These are phyloP conservation scores for Pholiota conissans DNA, from an alignment of 768 basidiomycete genomes.

Conservation along the genomic window DNA sequence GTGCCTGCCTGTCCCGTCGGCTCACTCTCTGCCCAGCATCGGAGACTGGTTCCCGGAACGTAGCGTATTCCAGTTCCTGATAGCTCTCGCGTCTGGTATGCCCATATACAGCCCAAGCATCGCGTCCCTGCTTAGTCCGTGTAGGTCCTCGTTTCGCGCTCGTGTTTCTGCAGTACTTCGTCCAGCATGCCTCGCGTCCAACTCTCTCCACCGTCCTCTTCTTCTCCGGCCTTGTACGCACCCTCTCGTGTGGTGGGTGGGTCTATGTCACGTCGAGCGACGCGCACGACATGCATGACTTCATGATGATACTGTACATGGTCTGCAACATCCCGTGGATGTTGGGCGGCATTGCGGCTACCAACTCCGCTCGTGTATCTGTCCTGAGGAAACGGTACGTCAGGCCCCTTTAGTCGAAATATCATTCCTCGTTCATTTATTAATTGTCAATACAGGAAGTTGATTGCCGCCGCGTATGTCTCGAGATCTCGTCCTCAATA, in stretches of 20 bases:
- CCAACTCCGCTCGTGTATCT: constrained; percentile 37
- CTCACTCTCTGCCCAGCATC: constrained; percentile 47
- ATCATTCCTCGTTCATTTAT: not conserved
- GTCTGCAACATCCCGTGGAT: constrained; percentile 89
- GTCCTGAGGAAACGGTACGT: constrained; percentile 56
- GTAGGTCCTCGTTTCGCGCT: constrained; percentile 75
- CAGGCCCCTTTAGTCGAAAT: not conserved
- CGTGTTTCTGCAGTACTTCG: constrained; percentile 61
- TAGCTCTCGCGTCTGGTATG: constrained; percentile 77
- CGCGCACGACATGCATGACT: constrained; percentile 81
- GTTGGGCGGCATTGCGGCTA: constrained; percentile 64
- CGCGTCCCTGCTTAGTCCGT: not conserved
- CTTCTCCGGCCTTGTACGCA: constrained; percentile 65
- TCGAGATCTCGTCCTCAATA: constrained; percentile 18
- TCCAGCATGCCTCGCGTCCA: constrained; percentile 45
- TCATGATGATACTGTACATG: constrained; percentile 88
- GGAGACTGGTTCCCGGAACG: constrained; percentile 92
- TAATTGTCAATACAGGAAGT: constrained; percentile 37
- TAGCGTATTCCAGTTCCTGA: constrained; percentile 83
- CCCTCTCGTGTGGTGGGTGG: constrained; percentile 88
- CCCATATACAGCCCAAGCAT: constrained; percentile 10
- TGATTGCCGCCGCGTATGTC: constrained; percentile 52
- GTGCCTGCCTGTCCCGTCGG: not conserved
- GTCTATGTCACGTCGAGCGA: constrained; percentile 87
- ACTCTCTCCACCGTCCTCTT: constrained; percentile 53